Evolutionary conservation across 31 red algal genomes (phyloP), one percentile per base, ranked within the genome.

Genomic region (Odonthalia washingtoniensis): DNA sequence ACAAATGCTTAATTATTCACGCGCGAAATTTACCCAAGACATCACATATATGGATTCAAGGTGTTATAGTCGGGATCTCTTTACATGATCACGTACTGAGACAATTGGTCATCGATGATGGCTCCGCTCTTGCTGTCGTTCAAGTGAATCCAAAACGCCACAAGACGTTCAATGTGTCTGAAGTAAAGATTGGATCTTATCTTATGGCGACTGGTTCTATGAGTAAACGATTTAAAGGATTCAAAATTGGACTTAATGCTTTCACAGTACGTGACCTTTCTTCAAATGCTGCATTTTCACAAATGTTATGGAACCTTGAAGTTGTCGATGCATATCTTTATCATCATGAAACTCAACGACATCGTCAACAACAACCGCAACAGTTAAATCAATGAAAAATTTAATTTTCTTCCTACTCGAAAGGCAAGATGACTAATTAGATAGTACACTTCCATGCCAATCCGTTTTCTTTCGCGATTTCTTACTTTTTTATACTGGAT

Each of bases 271-370:
- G 88, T 16, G 53, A 77, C 66, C 53, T 91, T 14, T 75, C 78
- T 3, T 9, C 36, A 3, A 32, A 64, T 32, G 70, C 78, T 37
- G 65, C 61, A 38, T 60, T 72, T 65, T 28, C 82, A 36, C 77
- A 91, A 72, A 53, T 41, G 18, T 32, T 84, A 52, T 91, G 88
- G 88, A 82, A 83, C 52, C 69, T 84, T 14, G 88, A 91, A 72
- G 80, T 91, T 57, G 52, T 79, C n/a, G 88, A 91, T 64, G 80
- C 80, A 28, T 84, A 45, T 46, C 52, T 91, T 2, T 78, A 77
- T 32, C 27, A 31, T n/a, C 27, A 78, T 24, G 70, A 76, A 68
- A 65, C 4, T 31, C 62, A 72, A 46, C 52, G 52, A 24, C 16
- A 61, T 17, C 16, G 24, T 61, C 16, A 61, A 61, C n/a, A 24